Evolutionary conservation across 495 filamentous ascomycete species (phyloP), one percentile per base, ranked within the genome.

Genomic region (Darksidea phi): DNA sequence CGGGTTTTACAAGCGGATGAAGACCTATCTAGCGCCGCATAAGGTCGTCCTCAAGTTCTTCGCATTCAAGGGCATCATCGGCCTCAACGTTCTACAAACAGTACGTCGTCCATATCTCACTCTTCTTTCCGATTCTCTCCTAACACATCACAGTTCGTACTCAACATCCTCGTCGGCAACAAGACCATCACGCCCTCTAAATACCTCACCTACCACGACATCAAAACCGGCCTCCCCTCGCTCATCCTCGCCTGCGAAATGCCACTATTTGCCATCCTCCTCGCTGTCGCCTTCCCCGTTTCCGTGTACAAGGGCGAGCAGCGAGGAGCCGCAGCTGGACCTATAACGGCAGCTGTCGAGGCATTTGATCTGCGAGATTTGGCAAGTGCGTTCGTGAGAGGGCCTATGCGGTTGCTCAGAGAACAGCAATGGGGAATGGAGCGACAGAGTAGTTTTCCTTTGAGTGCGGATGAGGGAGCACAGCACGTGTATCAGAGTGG

Each of bases 51-150:
- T 63, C 12, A 70, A 72, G 48, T 59, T 72, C 41, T 50, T 72
- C 20, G 55, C 56, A 2, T 72, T 72, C 62, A 72, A 72, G 37
- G 67, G 57, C 20, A 67, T 72, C 50, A 66, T 72, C 32, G 58
- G 61, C 45, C 52, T 70, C 20, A 70, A 61, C 41, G 57, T 70
- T 21, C 18, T 72, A 11, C 70, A 72, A 54, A 68, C 54, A 28
- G 69, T 71, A 54, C 0, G 68, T 51, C 23, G 17, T 37, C 7
- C 46, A 24, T 6, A 18, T 18, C 13, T 20, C 48, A 28, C 17
- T 36, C 34, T 18, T 21, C 36, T 17, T 15, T 11, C 17, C 24
- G 6, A 37, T 7, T 17, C 26, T 45, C 2, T 7, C 13, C 23
- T 20, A 43, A 32, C 24, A 23, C 1, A 4, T 48, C 11, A 17